Evolutionary conservation across 148 eudicot genomes (phyloP).

Genomic region (Silene uniflora): DNA sequence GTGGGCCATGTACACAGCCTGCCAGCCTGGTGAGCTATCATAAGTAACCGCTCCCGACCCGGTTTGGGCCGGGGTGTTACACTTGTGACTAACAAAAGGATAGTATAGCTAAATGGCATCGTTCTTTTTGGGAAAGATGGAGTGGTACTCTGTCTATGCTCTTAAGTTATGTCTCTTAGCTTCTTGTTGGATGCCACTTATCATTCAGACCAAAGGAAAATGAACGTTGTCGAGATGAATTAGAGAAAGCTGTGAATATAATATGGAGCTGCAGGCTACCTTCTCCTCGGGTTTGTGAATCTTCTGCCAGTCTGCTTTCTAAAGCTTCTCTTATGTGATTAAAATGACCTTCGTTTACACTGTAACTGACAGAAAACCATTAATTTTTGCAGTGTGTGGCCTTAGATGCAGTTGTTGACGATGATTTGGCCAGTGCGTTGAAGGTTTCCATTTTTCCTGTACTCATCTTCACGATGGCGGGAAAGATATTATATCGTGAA

Average conservation of each 20-base stretch:
- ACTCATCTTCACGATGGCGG: conserved; percentile 90
- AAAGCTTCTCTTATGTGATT: no score
- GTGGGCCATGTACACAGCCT: no score
- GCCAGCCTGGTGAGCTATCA: no score
- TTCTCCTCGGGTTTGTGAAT: conserved; percentile 80
- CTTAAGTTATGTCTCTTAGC: not conserved
- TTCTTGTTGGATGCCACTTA: not conserved
- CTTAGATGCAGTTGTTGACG: conserved; percentile 74
- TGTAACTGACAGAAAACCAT: not conserved
- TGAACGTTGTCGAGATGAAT: conserved; percentile 66
- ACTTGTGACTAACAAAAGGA: not conserved
- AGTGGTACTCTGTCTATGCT: no score
- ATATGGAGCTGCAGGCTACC: conserved; percentile 97
- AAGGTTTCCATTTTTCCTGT: conserved; percentile 77
- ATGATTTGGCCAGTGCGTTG: conserved; percentile 71
- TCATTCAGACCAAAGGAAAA: conserved; percentile 80
- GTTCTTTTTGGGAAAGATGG: no score
- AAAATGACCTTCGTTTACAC: no score
- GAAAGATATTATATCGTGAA: conserved; percentile 86
- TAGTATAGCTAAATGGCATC: no score
- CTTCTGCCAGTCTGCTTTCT: no score
- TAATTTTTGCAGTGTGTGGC: conserved; percentile 72
- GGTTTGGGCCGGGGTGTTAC: no score
- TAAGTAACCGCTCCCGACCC: no score
- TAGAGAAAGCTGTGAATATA: conserved; percentile 86